Evolutionary conservation across 2,329 filamentous ascomycete species (phyloP), one percentile per base, ranked within the genome.

Genomic region (Biscogniauxia sp.): DNA sequence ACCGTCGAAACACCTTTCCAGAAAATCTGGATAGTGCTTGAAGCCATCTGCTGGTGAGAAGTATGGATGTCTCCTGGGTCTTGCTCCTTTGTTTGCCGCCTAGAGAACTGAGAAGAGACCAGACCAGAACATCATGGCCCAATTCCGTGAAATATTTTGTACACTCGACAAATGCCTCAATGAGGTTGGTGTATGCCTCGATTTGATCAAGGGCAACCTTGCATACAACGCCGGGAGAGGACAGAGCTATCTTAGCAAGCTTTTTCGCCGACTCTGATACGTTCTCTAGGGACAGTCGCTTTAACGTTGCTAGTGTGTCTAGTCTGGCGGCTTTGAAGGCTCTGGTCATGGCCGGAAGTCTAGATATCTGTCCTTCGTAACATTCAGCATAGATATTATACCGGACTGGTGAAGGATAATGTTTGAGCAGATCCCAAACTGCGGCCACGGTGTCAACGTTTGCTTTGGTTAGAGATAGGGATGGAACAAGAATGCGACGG

Each of bases 381-480:
- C 95, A 99, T 74, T 97, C 93, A 0, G 92, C 87, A 72, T 99
- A 99, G 71, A 99, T 91, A 54, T 86, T 88, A 77, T 94, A 99
- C 61, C 95, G 86, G 8, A 86, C 86, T 1, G 87, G 83, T 13
- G 89, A 87, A 0, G 94, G 87, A 72, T 92, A 98, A 56, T 88
- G 82, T 68, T 88, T 89, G 62, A 98, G 82, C 13, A 99, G 82
- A 58, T 90, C 88, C 81, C 91, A 99, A 1, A 97, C 86, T 59
- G 95, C 91, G 66, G 94, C 93, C 54, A 93, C 91, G 20, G 91
- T 85, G 17, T 90, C 88, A 4, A 93, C 89, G 68, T 98, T 98
- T 28, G 89, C 83, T 67, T 90, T 92, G 6, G 91, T 93, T 68
- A 97, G 84, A 71, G 93, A 97, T 50, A 99, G 82, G 2, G 93